Conservation (phyloP, 2,329 filamentous ascomycete genomes). For the Aspergillus fischeri region DNA sequence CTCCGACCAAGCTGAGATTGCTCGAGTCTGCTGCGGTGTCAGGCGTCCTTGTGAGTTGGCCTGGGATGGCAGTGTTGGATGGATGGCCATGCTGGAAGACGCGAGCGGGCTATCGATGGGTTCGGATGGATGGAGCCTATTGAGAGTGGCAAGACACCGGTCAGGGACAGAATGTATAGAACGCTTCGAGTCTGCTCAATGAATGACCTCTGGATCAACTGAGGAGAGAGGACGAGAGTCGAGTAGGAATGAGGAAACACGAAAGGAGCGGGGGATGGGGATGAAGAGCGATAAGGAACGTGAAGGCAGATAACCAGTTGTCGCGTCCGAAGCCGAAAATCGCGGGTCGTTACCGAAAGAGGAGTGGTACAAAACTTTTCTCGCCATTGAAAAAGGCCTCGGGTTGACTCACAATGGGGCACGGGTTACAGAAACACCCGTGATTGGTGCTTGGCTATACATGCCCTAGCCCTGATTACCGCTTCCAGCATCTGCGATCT, state of each 20-base stretch:
- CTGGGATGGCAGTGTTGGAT: slow-evolving; percentile 32
- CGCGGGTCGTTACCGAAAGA: background rate
- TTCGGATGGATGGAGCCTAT: background rate
- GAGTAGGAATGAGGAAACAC: background rate
- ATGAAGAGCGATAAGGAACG: slow-evolving; percentile 10
- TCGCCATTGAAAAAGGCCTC: background rate
- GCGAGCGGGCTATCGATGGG: background rate
- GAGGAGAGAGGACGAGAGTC: background rate
- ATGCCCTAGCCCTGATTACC: slow-evolving; percentile 19
- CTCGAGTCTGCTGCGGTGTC: slow-evolving; percentile 43
- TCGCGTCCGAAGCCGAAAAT: slow-evolving; percentile 2
- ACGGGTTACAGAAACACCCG: slow-evolving; percentile 12
- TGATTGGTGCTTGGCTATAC: slow-evolving; percentile 16
- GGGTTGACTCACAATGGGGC: slow-evolving; percentile 12
- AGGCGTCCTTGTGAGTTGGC: slow-evolving; percentile 22
- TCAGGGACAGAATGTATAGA: background rate
- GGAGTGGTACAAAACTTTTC: slow-evolving; percentile 16
- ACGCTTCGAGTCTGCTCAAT: background rate
- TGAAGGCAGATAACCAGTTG: slow-evolving; percentile 1
- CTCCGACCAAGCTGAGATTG: slow-evolving; percentile 65
- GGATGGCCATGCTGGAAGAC: slow-evolving; percentile 38
- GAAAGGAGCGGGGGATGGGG: background rate
- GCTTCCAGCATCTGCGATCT: background rate
- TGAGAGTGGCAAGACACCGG: background rate
- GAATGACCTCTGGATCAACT: background rate